Evolutionary conservation across 805 yeast genomes (phyloP), one percentile per base, ranked within the genome.

Genomic region (Kazachstania psychrophila): DNA sequence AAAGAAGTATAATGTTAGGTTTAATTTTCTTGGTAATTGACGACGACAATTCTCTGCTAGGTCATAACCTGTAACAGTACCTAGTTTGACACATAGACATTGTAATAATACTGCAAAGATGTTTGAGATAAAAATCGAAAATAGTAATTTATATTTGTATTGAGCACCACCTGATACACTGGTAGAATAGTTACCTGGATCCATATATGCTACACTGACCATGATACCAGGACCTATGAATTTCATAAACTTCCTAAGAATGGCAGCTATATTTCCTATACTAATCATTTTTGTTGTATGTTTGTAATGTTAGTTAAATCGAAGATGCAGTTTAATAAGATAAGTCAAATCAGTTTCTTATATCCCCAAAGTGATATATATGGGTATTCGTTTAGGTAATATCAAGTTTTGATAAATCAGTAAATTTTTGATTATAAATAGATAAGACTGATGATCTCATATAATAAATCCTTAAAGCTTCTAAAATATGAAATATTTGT

Each of bases 141-240:
- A 87, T 19, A 89, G 61, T 31, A 88, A 65, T 41, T 81, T 75
- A 56, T 79, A 89, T 52, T 80, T 75, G 56, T 79, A 83, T 30
- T 82, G 79, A 6, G 95, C 82, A 20, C 95, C 95, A 2, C 94
- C 92, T 2, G 92, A 81, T 12, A 89, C 95, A 28, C 92, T 92
- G 1, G 96, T 85, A 10, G 96, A 82, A 60, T 89, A 89, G 60
- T 92, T 89, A 3, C 98, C 98, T 0, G 98, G 97, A 52, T 89
- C 97, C 86, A 92, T 85, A 53, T 88, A 92, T 0, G 96, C 94
- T 30, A 89, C 95, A n/a, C 87, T 72, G 14, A 89, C 94, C 94
- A 89, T 75, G 31, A 92, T 67, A 0, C 98, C 97, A 0, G 97
- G 97, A 0, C 97, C 97, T 7, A 89, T 67, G 52, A 82, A 83